Base-by-base conservation (phyloP, 2,329 filamentous ascomycete genomes). In the Cladosporium velox region DNA sequence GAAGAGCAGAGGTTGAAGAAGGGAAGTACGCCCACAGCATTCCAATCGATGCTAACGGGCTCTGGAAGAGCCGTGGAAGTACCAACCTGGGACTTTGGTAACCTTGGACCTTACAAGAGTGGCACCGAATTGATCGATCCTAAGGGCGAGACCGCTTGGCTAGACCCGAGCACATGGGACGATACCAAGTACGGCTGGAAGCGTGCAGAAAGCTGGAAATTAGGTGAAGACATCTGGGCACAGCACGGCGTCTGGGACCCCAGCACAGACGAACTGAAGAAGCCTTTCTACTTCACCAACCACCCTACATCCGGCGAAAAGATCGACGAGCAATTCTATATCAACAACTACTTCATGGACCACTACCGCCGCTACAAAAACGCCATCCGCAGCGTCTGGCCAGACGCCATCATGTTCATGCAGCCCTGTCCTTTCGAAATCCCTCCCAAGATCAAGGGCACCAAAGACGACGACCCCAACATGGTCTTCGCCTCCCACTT, bases 221-320 rank as follows among this genome's bases (percentile, higher is more conserved):
- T 99, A 21, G 95, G 95, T n/a, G 88, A 96, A 78, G 98, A 95
- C 74, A 78, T 99, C 49, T 99, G 95, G 95, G 94, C 95, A 3
- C 94, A 97, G 75, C 93, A 99, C 77, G 94, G 93, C 1, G 88
- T 99, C 6, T 99, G 95, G 95, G 92, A 99, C 74, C 89, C 91
- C 6, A 81, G 83, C 4, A 90, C 86, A 2, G 93, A 97, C 75
- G 87, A 86, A 0, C 80, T 99, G 5, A 78, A 97, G 66, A 87
- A 86, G 71, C 96, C 93, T 72, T 88, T 96, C 76, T 97, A 98
- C 78, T 99, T 99, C 74, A 85, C 88, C 10, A 91, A 89, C 72
- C 88, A 91, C 68, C 93, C 93, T 0, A 83, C 81, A 18, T 93
- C 89, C 1, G 92, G 91, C 2, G 86, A 91, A 67, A 82, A 80